Evolutionary conservation across 2,329 filamentous ascomycete genomes (phyloP), one percentile per base, ranked within the genome.

Genomic region (Kalaharituber pfeilii): DNA sequence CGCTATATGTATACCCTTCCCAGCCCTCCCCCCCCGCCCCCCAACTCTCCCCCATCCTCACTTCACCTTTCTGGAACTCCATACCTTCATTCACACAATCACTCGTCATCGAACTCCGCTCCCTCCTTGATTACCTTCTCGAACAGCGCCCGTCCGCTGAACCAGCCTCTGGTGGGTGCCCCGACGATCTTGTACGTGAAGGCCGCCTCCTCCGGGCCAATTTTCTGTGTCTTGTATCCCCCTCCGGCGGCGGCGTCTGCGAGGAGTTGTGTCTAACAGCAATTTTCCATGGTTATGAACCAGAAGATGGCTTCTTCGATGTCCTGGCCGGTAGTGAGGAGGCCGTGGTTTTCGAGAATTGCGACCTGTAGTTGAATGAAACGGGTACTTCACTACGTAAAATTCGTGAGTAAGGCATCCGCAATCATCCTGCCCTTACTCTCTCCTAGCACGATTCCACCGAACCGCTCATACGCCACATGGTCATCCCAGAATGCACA

Each of bases 61-160:
- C n/a, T n/a, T n/a, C n/a, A n/a, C n/a, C n/a, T n/a, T n/a, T n/a
- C n/a, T n/a, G n/a, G n/a, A n/a, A n/a, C n/a, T n/a, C n/a, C n/a
- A n/a, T n/a, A n/a, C n/a, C n/a, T n/a, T n/a, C n/a, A n/a, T n/a
- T n/a, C n/a, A n/a, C n/a, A n/a, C n/a, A n/a, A 36, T 20, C 22
- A 2, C 42, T 45, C 42, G 20, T 53, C 49, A 44, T 60, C 57
- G 27, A 60, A 57, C 22, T 59, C 53, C 4, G 51, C 56, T 9
- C 51, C 42, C 28, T 58, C 57, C 28, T 52, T 54, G 1, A 80
- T 75, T 58, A 82, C 76, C 39, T 84, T 68, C 69, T 85, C 81
- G 68, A 86, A 86, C 59, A 81, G 62, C 15, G 82, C 82, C 69
- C 80, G 80, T 5, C 79, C 82, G 62, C 74, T 79, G 64, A 86